Evolutionary conservation across 2,329 filamentous ascomycete genomes (phyloP).

Genomic region (Leptographium flavum): DNA sequence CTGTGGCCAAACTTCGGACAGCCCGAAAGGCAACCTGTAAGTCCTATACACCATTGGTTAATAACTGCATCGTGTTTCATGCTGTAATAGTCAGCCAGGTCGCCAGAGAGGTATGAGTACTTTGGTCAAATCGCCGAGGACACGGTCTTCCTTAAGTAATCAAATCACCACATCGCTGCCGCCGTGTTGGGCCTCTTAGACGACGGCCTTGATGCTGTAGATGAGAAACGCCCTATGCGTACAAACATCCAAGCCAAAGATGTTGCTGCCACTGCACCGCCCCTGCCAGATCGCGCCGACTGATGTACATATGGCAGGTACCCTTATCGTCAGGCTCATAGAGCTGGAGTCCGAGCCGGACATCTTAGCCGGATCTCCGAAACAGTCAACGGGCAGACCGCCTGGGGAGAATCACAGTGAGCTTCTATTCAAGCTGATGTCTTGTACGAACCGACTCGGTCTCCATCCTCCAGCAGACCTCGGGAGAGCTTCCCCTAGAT

Average conservation of each 20-base stretch:
- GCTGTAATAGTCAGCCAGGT: slow-evolving; percentile 25
- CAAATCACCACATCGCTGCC: slow-evolving; percentile 94
- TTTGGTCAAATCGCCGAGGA: slow-evolving; percentile 89
- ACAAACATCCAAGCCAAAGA: slow-evolving; percentile 95
- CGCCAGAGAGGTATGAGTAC: slow-evolving; percentile 26
- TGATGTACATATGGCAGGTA: too few relatives aligned
- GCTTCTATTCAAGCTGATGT: too few relatives aligned
- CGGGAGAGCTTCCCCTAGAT: slow-evolving; percentile 95
- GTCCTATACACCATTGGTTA: slow-evolving; percentile 48
- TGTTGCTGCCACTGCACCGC: slow-evolving; percentile 84
- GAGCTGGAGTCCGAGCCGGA: slow-evolving; percentile 70
- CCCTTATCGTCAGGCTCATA: slow-evolving; percentile 64
- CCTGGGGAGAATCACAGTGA: slow-evolving; percentile 26
- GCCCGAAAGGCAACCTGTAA: too few relatives aligned
- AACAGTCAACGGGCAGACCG: slow-evolving; percentile 90
- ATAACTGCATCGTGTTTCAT: slow-evolving; percentile 90
- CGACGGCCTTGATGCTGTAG: slow-evolving; percentile 92
- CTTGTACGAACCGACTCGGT: too few relatives aligned
- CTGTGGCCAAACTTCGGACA: too few relatives aligned
- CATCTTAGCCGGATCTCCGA: slow-evolving; percentile 89
- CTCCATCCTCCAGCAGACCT: slow-evolving; percentile 31
- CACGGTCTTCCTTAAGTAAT: slow-evolving; percentile 93
- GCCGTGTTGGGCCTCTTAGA: slow-evolving; percentile 89
- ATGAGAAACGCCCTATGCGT: slow-evolving; percentile 92
- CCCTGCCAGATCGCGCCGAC: too few relatives aligned